Percentiles rank a stretch among this genome's conserved stretches.
Evolutionary conservation across 345 rosid genomes (phyloP).

Genomic region (Aethionema arabicum): DNA sequence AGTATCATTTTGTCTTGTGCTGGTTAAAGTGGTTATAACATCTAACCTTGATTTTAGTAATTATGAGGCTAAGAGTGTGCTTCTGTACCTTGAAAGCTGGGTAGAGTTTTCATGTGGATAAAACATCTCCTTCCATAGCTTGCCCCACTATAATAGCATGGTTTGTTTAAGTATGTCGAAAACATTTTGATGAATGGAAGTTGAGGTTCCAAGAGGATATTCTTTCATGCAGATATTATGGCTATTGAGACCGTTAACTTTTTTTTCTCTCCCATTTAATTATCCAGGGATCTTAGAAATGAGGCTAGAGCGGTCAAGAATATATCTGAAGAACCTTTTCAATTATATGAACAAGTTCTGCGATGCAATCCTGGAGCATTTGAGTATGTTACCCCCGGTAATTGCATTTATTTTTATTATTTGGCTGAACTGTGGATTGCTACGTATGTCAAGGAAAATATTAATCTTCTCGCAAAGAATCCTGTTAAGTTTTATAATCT

Average conservation of each 20-base stretch:
- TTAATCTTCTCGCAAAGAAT: slow-evolving; percentile 11
- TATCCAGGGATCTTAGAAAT: slow-evolving; percentile 66
- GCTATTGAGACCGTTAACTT: not conserved
- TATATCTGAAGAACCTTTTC: slow-evolving; percentile 47
- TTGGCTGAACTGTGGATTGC: slow-evolving; percentile 2
- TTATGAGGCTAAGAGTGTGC: not conserved
- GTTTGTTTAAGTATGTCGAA: not conserved
- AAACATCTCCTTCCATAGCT: not conserved
- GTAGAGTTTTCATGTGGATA: not conserved
- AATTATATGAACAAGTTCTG: slow-evolving; percentile 66
- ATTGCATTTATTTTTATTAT: slow-evolving; percentile 41
- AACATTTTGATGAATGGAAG: slow-evolving; percentile 1
- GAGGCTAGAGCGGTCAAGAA: slow-evolving; percentile 38
- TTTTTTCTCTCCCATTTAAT: slow-evolving; percentile 5
- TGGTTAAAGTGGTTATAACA: not conserved
- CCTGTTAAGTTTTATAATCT: slow-evolving; percentile 7
- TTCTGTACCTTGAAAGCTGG: slow-evolving; percentile 4
- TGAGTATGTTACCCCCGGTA: slow-evolving; percentile 83
- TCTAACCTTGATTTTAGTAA: slow-evolving; percentile 1
- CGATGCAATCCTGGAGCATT: slow-evolving; percentile 68
- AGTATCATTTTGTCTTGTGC: slow-evolving; percentile 5
- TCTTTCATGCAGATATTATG: slow-evolving; percentile 3
- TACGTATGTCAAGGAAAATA: slow-evolving; percentile 11
- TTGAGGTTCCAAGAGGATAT: not conserved
- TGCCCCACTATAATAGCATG: slow-evolving; percentile 6